These are phyloP conservation scores for Hanseniaspora hatyaiensis DNA, from an alignment of 805 yeast species.

Conservation along the genomic window DNA sequence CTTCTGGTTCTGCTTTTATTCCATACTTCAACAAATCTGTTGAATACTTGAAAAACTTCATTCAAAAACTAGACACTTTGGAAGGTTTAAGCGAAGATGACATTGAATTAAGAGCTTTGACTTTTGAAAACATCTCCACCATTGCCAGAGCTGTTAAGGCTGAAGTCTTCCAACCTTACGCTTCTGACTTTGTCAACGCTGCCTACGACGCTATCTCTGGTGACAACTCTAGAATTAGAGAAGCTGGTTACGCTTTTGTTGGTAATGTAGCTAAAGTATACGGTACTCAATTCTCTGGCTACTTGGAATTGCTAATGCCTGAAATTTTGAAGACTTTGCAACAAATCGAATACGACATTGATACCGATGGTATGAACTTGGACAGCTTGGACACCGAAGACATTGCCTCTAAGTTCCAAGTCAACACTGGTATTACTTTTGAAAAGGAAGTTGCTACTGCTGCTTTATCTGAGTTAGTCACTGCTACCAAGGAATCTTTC, in stretches of 20 bases:
- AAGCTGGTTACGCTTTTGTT: slow-evolving; percentile 86
- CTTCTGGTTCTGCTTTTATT: slow-evolving; percentile 75
- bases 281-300: slow-evolving; percentile 78
- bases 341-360: slow-evolving; percentile 72
- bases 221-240: slow-evolving; percentile 76
- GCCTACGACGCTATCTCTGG: slow-evolving; percentile 69
- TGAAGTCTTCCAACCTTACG: slow-evolving; percentile 71
- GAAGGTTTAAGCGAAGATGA: slow-evolving; percentile 81
- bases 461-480: slow-evolving; percentile 77
- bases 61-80: slow-evolving; percentile 51
- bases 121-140: slow-evolving; percentile 86
- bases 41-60: slow-evolving; percentile 68
- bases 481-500: slow-evolving; percentile 74
- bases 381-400: slow-evolving; percentile 50
- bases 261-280: slow-evolving; percentile 91
- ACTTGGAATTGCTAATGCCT: slow-evolving; percentile 72
- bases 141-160: slow-evolving; percentile 96
- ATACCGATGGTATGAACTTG: slow-evolving; percentile 42
- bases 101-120: slow-evolving; percentile 78
- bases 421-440: slow-evolving; percentile 87
- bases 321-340: slow-evolving; percentile 70
- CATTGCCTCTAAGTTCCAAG: slow-evolving; percentile 59
- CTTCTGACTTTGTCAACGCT: slow-evolving; percentile 78
- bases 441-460: slow-evolving; percentile 94
- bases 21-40: slow-evolving; percentile 81